Evolutionary conservation across 306 rosid species (phyloP), one percentile per base, ranked within the genome.

Genomic region (Coriaria nepalensis): DNA sequence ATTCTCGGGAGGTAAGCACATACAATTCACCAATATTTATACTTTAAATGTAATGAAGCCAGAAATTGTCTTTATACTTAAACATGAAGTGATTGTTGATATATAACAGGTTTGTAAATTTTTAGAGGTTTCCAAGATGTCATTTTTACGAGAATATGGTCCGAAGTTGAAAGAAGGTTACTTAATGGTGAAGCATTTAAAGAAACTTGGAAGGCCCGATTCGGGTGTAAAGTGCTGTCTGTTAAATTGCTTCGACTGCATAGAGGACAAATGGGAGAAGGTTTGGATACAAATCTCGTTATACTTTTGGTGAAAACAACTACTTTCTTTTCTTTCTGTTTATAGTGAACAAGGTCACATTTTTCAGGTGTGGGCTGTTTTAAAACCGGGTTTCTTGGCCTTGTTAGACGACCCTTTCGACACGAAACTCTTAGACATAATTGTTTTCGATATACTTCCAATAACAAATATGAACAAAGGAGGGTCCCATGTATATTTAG

Each of bases 1-100:
- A 88, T 73, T 83, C 95, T 61, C 74, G 65, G 66, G 96, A 88
- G 93, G 96, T 81, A 55, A 73, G 58, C 53, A 45, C 4, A 50
- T 15, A n/a, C 6, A 45, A 4, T 57, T 37, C 40, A 20, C 29
- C 29, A 20, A 20, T 1, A 20, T 20, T 20, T 20, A 20, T 20
- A 20, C 29, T 20, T 20, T 20, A 20, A 20, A 20, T 20, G 29
- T 20, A 20, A 20, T 3, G 29, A 20, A 20, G 29, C 29, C 29
- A 3, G 29, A 20, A 20, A 20, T 20, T 20, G 29, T 20, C 36
- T 40, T 5, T 52, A 13, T 10, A 10, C 46, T 20, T 20, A 20
- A 1, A 20, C 29, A 3, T 20, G 29, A 41, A 53, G 39, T 41
- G 5, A 9, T 43, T 40, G 32, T 47, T 13, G 47, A 57, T 46